A percentile compares a stretch with the other conserved stretches of the same genome.
phyloP scores from a whole-genome alignment of 306 rosid genomes.

The Boehmeria nivea region DNA sequence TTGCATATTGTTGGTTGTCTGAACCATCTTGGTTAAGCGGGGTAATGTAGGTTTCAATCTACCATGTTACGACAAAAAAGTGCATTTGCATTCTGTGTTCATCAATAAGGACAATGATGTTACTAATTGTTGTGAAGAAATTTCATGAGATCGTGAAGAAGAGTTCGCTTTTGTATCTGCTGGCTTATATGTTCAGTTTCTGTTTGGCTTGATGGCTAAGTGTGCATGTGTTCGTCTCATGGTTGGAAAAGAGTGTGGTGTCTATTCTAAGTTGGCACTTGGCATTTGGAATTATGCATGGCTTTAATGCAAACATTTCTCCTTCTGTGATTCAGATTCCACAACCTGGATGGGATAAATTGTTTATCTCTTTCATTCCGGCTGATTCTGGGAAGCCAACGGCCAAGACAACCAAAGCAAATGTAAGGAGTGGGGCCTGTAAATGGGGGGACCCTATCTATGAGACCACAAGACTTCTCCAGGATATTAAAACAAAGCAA shows the following conservation, averaged over 20 bases:
- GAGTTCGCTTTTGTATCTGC: neutral
- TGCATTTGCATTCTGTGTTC: too few species aligned
- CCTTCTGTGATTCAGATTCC: slow-evolving; percentile 63
- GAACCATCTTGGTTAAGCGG: too few species aligned
- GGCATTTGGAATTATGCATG: slow-evolving; percentile 19
- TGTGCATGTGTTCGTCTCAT: slow-evolving; percentile 11
- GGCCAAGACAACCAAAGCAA: slow-evolving; percentile 90
- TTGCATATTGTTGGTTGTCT: too few species aligned
- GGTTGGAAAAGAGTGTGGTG: neutral
- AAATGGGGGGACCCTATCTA: slow-evolving; percentile 98
- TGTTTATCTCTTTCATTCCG: slow-evolving; percentile 78
- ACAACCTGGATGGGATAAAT: slow-evolving; percentile 94
- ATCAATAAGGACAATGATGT: too few species aligned
- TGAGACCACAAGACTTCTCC: slow-evolving; percentile 95
- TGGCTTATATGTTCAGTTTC: neutral
- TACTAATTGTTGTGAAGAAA: too few species aligned
- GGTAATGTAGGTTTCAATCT: too few species aligned
- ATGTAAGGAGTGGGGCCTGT: slow-evolving; percentile 95
- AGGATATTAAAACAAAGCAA: slow-evolving; percentile 75
- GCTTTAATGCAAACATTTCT: slow-evolving; percentile 27
- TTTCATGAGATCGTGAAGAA: too few species aligned
- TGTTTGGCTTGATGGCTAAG: slow-evolving; percentile 2
- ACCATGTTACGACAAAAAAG: too few species aligned
- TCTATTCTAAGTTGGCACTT: neutral
- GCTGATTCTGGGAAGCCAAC: slow-evolving; percentile 86